These are phyloP conservation scores for Cordyceps cicadae DNA, from an alignment of 2,329 filamentous ascomycete genomes.

Conservation along the genomic window DNA sequence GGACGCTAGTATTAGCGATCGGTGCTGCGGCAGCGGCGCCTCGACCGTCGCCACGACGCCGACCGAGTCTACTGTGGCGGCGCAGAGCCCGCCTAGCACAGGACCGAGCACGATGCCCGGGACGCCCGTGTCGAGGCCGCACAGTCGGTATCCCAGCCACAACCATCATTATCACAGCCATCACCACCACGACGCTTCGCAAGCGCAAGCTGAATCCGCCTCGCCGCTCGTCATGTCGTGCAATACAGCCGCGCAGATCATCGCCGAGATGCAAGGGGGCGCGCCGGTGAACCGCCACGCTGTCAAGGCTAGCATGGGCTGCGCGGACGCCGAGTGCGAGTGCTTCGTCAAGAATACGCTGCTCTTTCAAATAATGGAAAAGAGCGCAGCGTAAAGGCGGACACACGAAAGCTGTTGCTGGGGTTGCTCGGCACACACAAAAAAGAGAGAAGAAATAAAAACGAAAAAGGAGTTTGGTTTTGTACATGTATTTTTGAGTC, in stretches of 20 bases:
- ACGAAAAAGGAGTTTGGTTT: slow-evolving; percentile 7
- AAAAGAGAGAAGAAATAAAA: not conserved
- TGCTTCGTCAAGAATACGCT: slow-evolving; percentile 14
- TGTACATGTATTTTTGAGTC: slow-evolving; percentile 7
- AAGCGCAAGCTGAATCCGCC: not conserved
- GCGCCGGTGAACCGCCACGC: slow-evolving; percentile 16
- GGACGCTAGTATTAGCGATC: slow-evolving; percentile 27
- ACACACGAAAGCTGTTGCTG: not conserved
- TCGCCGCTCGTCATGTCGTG: slow-evolving; percentile 28
- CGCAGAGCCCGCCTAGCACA: slow-evolving; percentile 8
- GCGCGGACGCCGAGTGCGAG: slow-evolving; percentile 14
- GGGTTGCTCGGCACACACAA: not conserved
- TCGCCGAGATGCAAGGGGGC: slow-evolving; percentile 31
- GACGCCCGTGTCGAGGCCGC: slow-evolving; percentile 3
- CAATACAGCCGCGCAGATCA: slow-evolving; percentile 27
- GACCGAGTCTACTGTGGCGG: not conserved
- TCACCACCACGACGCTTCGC: not conserved
- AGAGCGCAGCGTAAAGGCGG: not conserved
- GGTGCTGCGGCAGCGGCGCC: slow-evolving; percentile 15
- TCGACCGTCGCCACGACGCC: slow-evolving; percentile 1
- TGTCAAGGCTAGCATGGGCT: slow-evolving; percentile 24
- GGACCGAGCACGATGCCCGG: slow-evolving; percentile 11
- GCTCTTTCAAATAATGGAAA: slow-evolving; percentile 13
- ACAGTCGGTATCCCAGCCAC: slow-evolving; percentile 1
- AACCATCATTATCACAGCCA: not conserved